phyloP scores from a whole-genome alignment of 306 rosid genomes.

The Biancaea sappan region DNA sequence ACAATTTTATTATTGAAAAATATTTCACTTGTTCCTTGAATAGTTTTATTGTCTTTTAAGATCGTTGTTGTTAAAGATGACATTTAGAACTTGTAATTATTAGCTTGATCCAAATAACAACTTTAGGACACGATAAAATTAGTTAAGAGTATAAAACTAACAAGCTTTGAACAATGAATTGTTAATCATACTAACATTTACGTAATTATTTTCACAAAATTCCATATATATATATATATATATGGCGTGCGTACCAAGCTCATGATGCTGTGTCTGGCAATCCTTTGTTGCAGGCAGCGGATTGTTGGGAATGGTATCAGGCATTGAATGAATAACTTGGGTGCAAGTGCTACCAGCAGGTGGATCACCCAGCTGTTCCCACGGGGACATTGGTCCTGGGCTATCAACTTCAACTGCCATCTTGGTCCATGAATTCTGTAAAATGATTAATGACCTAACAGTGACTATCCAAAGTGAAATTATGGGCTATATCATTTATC shows the following conservation, averaged over 20 bases:
- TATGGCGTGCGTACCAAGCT: background rate
- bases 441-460: background rate
- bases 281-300: background rate
- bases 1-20: background rate
- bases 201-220: no score
- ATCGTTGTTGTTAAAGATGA: no score
- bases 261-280: background rate
- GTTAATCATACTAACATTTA: background rate
- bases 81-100: background rate
- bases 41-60: background rate
- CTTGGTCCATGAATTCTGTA: constrained; percentile 46
- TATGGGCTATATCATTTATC: background rate
- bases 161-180: background rate
- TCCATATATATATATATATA: no score
- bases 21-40: background rate
- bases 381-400: constrained; percentile 4
- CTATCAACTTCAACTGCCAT: constrained; percentile 30
- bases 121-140: background rate
- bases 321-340: constrained; percentile 4
- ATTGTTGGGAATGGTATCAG: background rate
- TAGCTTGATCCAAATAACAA: background rate
- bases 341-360: constrained; percentile 5
- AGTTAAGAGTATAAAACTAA: background rate
- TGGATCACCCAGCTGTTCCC: constrained; percentile 15
- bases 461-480: background rate